Evolutionary conservation across 1,139 yeast species (phyloP), one percentile per base, ranked within the genome.

Genomic region (Debaryomyces coudertii): DNA sequence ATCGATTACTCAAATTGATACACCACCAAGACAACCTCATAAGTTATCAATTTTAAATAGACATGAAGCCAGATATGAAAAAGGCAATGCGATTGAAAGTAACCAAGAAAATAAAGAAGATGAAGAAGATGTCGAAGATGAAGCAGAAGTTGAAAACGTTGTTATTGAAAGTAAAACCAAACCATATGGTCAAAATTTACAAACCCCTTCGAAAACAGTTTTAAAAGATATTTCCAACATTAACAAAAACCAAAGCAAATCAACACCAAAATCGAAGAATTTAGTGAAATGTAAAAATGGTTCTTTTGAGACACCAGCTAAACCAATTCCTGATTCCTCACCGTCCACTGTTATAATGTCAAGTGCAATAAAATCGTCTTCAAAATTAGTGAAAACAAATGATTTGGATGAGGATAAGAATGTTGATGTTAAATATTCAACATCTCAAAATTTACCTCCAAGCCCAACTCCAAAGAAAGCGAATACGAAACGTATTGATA

Each of bases 381-480:
- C 24, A 24, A 46, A 28, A 23, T 29, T 7, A 11, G 12, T 16
- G 22, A 40, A 40, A 35, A 40, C 24, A 2, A 43, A 34, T 16
- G 43, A 45, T 9, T 40, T 43, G 31, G 34, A 37, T 24, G 40
- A 36, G 9, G 46, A 46, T 18, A 36, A 34, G 7, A 29, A 36
- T 27, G 40, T 11, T 5, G 14, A 34, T 16, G 39, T 25, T 18
- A 42, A 46, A 12, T 33, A 33, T 30, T 34, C 43, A n/a, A 40
- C 8, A 36, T 27, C 23, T 53, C 41, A 33, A 48, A 45, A 40
- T 51, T 52, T 5, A 24, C 76, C 76, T 5, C 65, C 69, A 6
- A 68, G 73, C 46, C 80, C 80, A 5, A 74, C 79, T 2, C 79
- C 79, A 1, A 61, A 60, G 37, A 70, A 70, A 53, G 65, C 61